Conservation (phyloP, 139 green algal species). For the Spirogloea muscicola region DNA sequence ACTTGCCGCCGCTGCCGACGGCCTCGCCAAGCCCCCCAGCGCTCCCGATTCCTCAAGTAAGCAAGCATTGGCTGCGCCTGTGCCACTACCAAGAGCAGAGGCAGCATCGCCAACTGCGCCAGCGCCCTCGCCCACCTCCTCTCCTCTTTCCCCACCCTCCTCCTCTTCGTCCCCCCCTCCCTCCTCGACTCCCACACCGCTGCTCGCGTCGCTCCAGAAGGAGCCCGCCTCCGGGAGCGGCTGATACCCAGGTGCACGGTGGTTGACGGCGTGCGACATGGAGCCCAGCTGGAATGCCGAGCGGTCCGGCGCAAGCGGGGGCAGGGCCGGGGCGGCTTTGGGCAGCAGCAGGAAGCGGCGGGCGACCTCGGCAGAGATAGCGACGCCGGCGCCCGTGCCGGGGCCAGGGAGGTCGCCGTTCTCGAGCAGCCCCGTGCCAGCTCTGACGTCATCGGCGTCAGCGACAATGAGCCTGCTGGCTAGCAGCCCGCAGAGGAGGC, state of each 20-base stretch:
- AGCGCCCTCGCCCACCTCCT: not conserved
- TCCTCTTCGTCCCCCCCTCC: not conserved
- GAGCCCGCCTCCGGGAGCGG: slow-evolving; percentile 7
- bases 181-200: not conserved
- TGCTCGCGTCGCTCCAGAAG: not conserved
- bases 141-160: not conserved
- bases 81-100: no score
- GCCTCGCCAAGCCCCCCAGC: no score
- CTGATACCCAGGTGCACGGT: slow-evolving; percentile 14
- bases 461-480: not conserved
- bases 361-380: not conserved
- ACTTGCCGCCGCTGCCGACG: no score
- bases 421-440: not conserved
- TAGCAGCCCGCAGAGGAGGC: slow-evolving; percentile 10
- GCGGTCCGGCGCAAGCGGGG: slow-evolving; percentile 2
- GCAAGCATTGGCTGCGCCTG: no score
- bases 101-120: no score
- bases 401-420: not conserved
- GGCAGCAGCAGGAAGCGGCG: not conserved
- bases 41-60: no score
- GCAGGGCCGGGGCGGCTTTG: not conserved
- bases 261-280: slow-evolving; percentile 16
- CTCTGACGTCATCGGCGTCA: not conserved
- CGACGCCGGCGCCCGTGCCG: not conserved
- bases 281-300: slow-evolving; percentile 9